Evolutionary conservation across 371 early-diverging fungal genomes (phyloP), one percentile per base, ranked within the genome.

Genomic region (Mortierella polycephala): DNA sequence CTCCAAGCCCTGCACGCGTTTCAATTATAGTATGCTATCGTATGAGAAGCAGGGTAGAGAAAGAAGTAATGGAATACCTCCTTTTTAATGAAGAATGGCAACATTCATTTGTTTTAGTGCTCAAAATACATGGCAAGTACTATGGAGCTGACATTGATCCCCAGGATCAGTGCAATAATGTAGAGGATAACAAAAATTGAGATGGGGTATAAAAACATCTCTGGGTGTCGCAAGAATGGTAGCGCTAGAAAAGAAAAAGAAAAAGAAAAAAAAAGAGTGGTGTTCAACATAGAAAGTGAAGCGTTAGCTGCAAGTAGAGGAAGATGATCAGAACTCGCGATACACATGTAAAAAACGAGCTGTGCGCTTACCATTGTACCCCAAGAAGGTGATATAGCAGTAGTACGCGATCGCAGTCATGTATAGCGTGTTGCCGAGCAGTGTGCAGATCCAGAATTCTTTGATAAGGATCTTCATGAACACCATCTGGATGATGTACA

Each of bases 401-500:
- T 97, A 97, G 80, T 92, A 95, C 0, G 86, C 72, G 9, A 85
- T 84, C 0, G 95, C 92, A 8, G 85, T 71, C 62, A 94, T 85
- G 73, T 96, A 96, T 81, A 97, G 83, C 12, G 94, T 86, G 76
- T 97, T 96, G 41, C 95, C 96, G 49, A 96, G 81, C 56, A 96
- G 86, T 53, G 91, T 64, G 45, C 92, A 89, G 12, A 96, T 87
- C 92, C 94, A 94, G 54, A 87, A 86, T 6, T 85, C 84, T 70
- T 89, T 86, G 65, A 89, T 75, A 49, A 92, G 75, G 20, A 96
- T 75, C 23, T 94, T 91, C 64, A 96, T 85, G 62, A 97, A 94
- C 74, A 94, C 94, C 69, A 96, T 90, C 82, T 96, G 96, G 67
- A 95, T 79, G n/a, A 95, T 90, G 60, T 97, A 95, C 7, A 95